These are phyloP conservation scores for Podospora appendiculata DNA, from an alignment of 495 filamentous ascomycete genomes.

Conservation along the genomic window DNA sequence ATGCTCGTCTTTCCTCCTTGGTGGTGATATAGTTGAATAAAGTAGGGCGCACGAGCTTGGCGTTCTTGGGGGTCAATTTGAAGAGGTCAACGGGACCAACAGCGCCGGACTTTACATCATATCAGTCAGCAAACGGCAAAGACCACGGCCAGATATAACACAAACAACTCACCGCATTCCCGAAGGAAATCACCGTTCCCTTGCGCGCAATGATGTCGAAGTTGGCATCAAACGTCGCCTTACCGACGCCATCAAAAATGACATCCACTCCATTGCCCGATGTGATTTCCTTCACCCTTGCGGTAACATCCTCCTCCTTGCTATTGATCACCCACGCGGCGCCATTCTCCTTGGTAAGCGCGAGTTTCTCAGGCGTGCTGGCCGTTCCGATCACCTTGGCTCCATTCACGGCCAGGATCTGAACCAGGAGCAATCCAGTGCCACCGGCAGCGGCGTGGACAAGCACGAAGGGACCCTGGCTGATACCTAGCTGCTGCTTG, in stretches of 20 bases:
- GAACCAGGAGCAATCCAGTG: conserved; percentile 69
- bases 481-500: conserved; percentile 28
- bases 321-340: conserved; percentile 72
- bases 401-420: conserved; percentile 65
- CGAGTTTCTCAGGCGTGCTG: conserved; percentile 63
- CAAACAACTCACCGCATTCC: conserved; percentile 58
- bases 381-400: conserved; percentile 82
- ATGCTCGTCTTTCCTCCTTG: conserved; percentile 66
- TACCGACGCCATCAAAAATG: conserved; percentile 86
- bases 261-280: conserved; percentile 62
- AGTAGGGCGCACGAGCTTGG: conserved; percentile 67
- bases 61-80: conserved; percentile 67
- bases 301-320: conserved; percentile 55
- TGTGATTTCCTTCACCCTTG: conserved; percentile 62
- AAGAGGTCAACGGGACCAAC: conserved; percentile 67
- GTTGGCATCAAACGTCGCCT: conserved; percentile 77
- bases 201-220: conserved; percentile 72
- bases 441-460: conserved; percentile 90
- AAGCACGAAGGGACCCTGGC: conserved; percentile 68
- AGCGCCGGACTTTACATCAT: conserved; percentile 45
- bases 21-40: conserved; percentile 70
- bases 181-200: conserved; percentile 79
- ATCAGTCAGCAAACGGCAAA: not conserved
- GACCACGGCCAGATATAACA: not conserved
- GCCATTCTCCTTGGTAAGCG: conserved; percentile 57